phyloP scores from a whole-genome alignment of 495 filamentous ascomycete species.

The Talaromyces stipitatus region DNA sequence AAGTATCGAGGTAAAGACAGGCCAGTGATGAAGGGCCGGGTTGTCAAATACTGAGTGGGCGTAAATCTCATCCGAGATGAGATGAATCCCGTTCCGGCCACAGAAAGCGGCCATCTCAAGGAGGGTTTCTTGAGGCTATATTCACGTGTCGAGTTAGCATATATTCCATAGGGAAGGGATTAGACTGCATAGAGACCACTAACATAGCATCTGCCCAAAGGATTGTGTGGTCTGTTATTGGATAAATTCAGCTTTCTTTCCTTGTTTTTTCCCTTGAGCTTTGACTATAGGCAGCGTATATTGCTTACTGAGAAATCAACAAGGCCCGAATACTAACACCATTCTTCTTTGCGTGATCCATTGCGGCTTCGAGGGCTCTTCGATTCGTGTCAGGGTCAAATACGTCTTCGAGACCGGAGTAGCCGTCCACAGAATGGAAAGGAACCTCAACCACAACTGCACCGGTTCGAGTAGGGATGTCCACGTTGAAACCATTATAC shows the following conservation, averaged over 20 bases:
- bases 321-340: slow-evolving; percentile 29
- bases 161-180: too few species aligned
- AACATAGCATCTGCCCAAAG: slow-evolving; percentile 25
- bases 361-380: slow-evolving; percentile 7
- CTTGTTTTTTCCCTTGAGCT: too few species aligned
- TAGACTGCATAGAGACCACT: neutral
- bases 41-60: slow-evolving; percentile 34
- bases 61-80: slow-evolving; percentile 47
- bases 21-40: slow-evolving; percentile 9
- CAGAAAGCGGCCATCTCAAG: slow-evolving; percentile 37
- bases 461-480: slow-evolving; percentile 8
- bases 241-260: too few species aligned
- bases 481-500: slow-evolving; percentile 27
- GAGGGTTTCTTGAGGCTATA: slow-evolving; percentile 29
- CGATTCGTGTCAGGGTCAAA: slow-evolving; percentile 16
- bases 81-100: slow-evolving; percentile 31
- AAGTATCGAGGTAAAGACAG: slow-evolving; percentile 31
- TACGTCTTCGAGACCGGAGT: slow-evolving; percentile 21
- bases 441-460: slow-evolving; percentile 7
- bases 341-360: neutral
- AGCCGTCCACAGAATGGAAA: slow-evolving; percentile 13
- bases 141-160: too few species aligned
- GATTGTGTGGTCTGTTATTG: slow-evolving; percentile 34
- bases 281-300: neutral
- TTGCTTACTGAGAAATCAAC: slow-evolving; percentile 29